Evolutionary conservation across 2,329 filamentous ascomycete genomes (phyloP), one percentile per base, ranked within the genome.

Genomic region (Podosphaera fusca): DNA sequence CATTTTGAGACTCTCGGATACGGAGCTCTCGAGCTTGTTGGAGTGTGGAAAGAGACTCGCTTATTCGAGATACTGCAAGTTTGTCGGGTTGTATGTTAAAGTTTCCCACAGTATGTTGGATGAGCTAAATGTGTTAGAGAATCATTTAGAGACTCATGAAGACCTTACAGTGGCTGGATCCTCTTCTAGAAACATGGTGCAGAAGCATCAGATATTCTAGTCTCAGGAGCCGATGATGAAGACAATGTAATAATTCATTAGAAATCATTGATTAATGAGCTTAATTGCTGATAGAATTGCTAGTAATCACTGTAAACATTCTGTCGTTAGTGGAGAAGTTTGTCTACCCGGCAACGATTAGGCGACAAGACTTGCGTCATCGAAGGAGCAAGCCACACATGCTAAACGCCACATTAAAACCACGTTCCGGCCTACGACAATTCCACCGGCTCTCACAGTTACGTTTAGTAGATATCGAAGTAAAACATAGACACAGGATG

Each of bases 1-100:
- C 73, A 31, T 74, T 70, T 65, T 87, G 82, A 61, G 80, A 79
- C 56, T 87, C 82, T 67, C 78, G 77, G 56, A 88, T 77, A 63
- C 87, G 85, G 55, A 87, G 75, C 59, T 86, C 79, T 67, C 92
- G 88, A 59, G 87, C 85, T 67, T 88, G 81, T 64, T 86, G 79
- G n/a, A 98, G 81, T 0, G 85, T 85, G 7, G 81, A 78, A 56
- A 95, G 78, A 0, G 87, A 90, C 68, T 89, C 86, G 69, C 81
- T 80, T 67, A 96, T 84, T 67, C 92, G 87, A 29, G 82, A 75
- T 29, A 96, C 79, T 60, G 86, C 85, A 62, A 81, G 75, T 67
- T 88, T 92, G 75, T 98, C 92, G 9, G 87, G 87, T 29, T 79
- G 75, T 66, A 90, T 94, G 73, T 94, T 92, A 80, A 98, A 98